Evolutionary conservation across 106 monocot species (phyloP).

Genomic region (Dendrobium nobile): DNA sequence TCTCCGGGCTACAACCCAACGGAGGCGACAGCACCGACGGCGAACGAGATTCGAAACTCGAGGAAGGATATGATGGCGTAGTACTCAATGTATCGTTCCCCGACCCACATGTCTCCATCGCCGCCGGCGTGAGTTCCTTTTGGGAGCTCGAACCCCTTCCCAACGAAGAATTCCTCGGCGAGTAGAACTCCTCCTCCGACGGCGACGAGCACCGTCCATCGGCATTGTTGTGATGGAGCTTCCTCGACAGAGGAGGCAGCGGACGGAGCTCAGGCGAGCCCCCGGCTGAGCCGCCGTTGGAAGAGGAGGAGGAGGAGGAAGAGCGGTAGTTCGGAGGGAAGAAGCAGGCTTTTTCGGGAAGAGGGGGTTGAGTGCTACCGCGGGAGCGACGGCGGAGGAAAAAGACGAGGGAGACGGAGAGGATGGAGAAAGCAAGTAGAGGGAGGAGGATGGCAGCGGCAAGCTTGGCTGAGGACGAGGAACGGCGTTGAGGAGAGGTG

Average conservation of each 20-base stretch:
- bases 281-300: conserved; percentile 1
- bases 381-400: conserved; percentile 10
- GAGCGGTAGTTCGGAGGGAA: conserved; percentile 4
- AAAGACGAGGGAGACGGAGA: conserved; percentile 15
- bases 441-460: conserved; percentile 14
- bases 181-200: conserved; percentile 49
- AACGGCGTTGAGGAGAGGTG: not conserved
- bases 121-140: conserved; percentile 9
- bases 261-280: conserved; percentile 52
- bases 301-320: conserved; percentile 1
- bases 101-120: conserved; percentile 21
- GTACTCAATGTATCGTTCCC: conserved; percentile 35
- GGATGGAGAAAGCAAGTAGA: conserved; percentile 13
- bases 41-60: conserved; percentile 11
- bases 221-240: conserved; percentile 8
- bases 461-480: not conserved
- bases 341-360: not conserved
- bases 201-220: conserved; percentile 20
- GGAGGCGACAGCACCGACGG: conserved; percentile 20
- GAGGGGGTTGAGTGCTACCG: not conserved
- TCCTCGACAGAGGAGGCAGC: conserved; percentile 30
- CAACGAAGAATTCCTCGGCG: conserved; percentile 24
- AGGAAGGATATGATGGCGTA: conserved; percentile 34
- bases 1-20: conserved; percentile 22
- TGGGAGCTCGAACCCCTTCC: conserved; percentile 16